phyloP scores from a whole-genome alignment of 345 rosid species.

The Psidium guajava region DNA sequence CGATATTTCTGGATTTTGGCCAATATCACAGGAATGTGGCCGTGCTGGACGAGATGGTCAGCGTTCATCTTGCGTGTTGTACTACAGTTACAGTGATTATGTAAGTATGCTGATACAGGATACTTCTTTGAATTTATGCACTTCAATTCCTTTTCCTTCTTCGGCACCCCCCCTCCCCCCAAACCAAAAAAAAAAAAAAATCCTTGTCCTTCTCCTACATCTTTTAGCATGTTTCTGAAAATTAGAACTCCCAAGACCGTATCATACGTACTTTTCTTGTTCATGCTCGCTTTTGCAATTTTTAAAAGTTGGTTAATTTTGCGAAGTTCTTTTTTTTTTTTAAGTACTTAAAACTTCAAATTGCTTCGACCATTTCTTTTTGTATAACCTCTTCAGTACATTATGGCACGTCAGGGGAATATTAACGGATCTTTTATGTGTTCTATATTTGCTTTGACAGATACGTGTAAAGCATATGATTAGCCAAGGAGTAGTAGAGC shows the following conservation, averaged over 20 bases:
- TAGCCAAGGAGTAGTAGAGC: slow-evolving; percentile 76
- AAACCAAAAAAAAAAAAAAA: too few species aligned
- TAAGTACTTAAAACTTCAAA: neutral
- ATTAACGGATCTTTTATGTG: neutral
- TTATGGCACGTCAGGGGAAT: neutral
- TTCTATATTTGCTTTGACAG: slow-evolving; percentile 24
- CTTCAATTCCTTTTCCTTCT: neutral
- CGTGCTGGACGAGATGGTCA: slow-evolving; percentile 99
- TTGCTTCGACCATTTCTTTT: neutral
- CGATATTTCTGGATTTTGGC: neutral
- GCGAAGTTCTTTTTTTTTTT: neutral
- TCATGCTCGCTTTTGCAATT: neutral
- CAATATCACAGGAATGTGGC: slow-evolving; percentile 69
- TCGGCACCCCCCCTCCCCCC: too few species aligned
- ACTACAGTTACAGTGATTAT: slow-evolving; percentile 89
- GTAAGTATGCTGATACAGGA: slow-evolving; percentile 29
- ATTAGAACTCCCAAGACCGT: neutral
- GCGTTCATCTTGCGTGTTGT: slow-evolving; percentile 81
- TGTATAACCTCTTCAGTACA: neutral
- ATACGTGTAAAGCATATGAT: slow-evolving; percentile 95
- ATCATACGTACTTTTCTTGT: neutral
- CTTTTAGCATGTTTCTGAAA: neutral
- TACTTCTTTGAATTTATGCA: neutral
- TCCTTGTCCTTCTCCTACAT: neutral
- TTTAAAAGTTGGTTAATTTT: neutral